Percentiles rank a stretch among this genome's conserved stretches.
Conservation (phyloP, 73 alveolate genomes). For the Tetrahymena elliotti region DNA sequence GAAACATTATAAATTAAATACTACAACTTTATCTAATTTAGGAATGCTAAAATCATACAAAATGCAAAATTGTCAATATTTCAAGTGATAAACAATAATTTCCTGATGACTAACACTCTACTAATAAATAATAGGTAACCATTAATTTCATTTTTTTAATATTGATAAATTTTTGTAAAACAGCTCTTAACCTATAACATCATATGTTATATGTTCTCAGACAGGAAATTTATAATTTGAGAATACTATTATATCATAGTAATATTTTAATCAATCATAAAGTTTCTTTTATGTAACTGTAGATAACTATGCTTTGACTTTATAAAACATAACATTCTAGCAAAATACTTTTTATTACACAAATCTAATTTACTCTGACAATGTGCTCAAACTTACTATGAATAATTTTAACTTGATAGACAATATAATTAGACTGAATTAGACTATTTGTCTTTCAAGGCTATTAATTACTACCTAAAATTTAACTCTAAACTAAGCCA, state of each 20-base stretch:
- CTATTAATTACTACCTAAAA: neutral
- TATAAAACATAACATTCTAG: neutral
- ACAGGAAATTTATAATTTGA: neutral
- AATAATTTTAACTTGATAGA: neutral
- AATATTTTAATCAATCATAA: neutral
- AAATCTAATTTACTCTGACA: neutral
- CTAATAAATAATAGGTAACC: neutral
- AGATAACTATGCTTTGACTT: neutral
- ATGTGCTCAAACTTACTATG: neutral
- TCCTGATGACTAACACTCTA: neutral
- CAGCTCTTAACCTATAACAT: neutral
- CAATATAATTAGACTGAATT: neutral
- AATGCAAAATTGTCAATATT: neutral
- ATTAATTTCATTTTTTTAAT: too few relatives aligned
- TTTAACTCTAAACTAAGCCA: neutral
- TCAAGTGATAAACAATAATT: neutral
- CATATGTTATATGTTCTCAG: neutral
- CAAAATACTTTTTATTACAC: neutral
- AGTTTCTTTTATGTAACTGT: neutral
- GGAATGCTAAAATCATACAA: neutral
- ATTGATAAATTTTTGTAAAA: too few relatives aligned
- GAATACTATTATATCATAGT: neutral
- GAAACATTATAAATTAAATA: neutral
- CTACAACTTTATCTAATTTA: neutral
- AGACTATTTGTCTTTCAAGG: neutral